Conservation (phyloP, 495 filamentous ascomycete species). For the Daldinia bambusicola region DNA sequence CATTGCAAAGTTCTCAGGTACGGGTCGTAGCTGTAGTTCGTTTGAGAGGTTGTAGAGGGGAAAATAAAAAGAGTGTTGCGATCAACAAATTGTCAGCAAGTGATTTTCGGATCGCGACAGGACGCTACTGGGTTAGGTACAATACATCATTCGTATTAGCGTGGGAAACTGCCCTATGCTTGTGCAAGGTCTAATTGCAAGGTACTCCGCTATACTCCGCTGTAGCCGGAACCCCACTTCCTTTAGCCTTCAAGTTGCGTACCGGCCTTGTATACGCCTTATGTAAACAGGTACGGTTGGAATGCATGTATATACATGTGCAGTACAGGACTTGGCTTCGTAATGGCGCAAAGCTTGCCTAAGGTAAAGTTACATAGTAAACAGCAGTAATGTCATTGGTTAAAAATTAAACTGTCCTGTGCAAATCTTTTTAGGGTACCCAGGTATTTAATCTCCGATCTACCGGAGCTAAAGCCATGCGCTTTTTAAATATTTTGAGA, state of each 20-base stretch:
- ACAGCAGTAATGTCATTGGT: neutral
- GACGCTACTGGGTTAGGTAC: neutral
- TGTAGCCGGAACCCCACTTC: neutral
- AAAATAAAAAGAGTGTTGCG: slow-evolving; percentile 8
- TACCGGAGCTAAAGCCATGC: neutral
- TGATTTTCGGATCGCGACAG: slow-evolving; percentile 10
- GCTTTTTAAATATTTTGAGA: too few relatives aligned
- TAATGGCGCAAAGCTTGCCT: neutral
- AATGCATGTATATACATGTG: neutral
- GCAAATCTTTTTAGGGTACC: neutral
- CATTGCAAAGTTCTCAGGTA: neutral
- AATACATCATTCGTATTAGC: neutral
- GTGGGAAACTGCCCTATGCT: neutral
- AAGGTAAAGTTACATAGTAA: too few relatives aligned
- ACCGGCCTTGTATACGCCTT: neutral
- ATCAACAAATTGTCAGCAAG: too few relatives aligned
- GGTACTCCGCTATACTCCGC: neutral
- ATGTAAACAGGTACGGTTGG: neutral
- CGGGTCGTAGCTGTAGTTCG: neutral
- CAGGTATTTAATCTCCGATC: neutral
- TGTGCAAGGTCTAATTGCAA: neutral
- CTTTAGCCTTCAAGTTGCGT: neutral
- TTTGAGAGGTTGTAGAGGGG: slow-evolving; percentile 2
- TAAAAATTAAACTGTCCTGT: neutral
- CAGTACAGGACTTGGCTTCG: neutral